phyloP scores from a whole-genome alignment of 2,329 filamentous ascomycete species.

The Dactylellina parvicollis region DNA sequence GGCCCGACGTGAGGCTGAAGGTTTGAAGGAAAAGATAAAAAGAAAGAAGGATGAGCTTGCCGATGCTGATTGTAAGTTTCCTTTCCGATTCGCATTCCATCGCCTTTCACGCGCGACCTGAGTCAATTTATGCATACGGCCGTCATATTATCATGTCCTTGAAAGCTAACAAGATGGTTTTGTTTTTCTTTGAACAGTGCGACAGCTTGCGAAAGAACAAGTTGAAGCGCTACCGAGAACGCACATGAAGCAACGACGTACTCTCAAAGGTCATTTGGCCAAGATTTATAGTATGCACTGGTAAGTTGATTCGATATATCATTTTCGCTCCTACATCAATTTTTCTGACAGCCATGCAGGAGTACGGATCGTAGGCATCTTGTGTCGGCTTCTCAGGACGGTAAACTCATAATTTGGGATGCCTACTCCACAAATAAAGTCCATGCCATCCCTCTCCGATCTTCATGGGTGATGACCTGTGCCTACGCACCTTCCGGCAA shows the following conservation, averaged over 20 bases:
- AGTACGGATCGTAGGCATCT: slow-evolving; percentile 90
- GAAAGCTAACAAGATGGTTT: slow-evolving; percentile 19
- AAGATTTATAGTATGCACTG: slow-evolving; percentile 99
- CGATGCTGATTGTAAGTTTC: slow-evolving; percentile 89
- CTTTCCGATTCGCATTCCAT: slow-evolving; percentile 9
- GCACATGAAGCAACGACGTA: slow-evolving; percentile 96
- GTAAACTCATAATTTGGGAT: slow-evolving; percentile 99
- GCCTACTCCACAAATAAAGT: slow-evolving; percentile 99
- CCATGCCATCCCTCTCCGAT: slow-evolving; percentile 94
- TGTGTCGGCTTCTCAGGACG: slow-evolving; percentile 97
- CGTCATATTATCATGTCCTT: not conserved
- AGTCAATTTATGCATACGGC: not conserved
- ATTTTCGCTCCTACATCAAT: not conserved
- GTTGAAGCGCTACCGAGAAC: slow-evolving; percentile 92
- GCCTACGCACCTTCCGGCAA: slow-evolving; percentile 98
- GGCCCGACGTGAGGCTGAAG: slow-evolving; percentile 96
- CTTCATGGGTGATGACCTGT: slow-evolving; percentile 99
- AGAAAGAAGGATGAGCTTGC: slow-evolving; percentile 99
- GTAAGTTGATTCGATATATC: slow-evolving; percentile 66
- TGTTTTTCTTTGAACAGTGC: slow-evolving; percentile 60
- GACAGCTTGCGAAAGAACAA: slow-evolving; percentile 88
- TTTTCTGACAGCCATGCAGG: slow-evolving; percentile 22
- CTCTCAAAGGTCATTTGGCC: slow-evolving; percentile 94
- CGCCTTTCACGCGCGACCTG: slow-evolving; percentile 2
- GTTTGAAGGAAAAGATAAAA: slow-evolving; percentile 98